These are phyloP conservation scores for Dillenia suffruticosa DNA, from an alignment of 164 flowering plant genomes.

Conservation along the genomic window DNA sequence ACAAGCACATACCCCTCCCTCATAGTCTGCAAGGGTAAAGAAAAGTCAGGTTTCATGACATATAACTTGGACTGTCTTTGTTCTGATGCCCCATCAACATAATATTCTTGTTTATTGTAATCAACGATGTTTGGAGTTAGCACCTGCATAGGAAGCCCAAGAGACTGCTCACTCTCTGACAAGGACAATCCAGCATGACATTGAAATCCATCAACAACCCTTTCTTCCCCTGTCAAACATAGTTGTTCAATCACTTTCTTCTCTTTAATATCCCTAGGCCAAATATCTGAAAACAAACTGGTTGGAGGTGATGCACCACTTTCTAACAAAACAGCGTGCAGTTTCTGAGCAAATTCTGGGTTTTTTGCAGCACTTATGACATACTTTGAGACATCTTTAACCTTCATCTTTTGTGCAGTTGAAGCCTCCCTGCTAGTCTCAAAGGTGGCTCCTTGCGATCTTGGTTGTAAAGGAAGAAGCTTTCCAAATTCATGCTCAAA, in stretches of 20 bases:
- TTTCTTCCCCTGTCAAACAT: constrained; percentile 16
- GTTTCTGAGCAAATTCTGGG: constrained; percentile 82
- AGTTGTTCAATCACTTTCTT: constrained; percentile 20
- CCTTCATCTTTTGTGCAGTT: constrained; percentile 61
- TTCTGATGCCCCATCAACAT: constrained; percentile 11
- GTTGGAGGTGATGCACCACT: constrained; percentile 82
- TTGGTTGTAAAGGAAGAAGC: constrained; percentile 38
- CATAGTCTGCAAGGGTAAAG: constrained; percentile 17
- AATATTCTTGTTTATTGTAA: constrained; percentile 10
- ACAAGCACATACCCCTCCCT: constrained; percentile 28
- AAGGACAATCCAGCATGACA: constrained; percentile 7
- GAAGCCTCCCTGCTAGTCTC: constrained; percentile 34
- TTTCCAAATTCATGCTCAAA: constrained; percentile 56
- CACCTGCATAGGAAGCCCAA: constrained; percentile 17
- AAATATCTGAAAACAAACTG: constrained; percentile 54
- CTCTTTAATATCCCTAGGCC: constrained; percentile 24
- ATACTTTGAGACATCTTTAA: constrained; percentile 74
- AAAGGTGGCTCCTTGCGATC: constrained; percentile 28
- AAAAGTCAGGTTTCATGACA: constrained; percentile 5
- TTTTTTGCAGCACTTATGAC: constrained; percentile 81
- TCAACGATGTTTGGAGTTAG: constrained; percentile 13
- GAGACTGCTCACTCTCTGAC: constrained; percentile 24
- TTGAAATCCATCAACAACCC: constrained; percentile 10
- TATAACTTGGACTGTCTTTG: constrained; percentile 13
- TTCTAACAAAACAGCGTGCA: constrained; percentile 78